Conservation (phyloP, 2,329 filamentous ascomycete species). For the Exophiala spinifera region DNA sequence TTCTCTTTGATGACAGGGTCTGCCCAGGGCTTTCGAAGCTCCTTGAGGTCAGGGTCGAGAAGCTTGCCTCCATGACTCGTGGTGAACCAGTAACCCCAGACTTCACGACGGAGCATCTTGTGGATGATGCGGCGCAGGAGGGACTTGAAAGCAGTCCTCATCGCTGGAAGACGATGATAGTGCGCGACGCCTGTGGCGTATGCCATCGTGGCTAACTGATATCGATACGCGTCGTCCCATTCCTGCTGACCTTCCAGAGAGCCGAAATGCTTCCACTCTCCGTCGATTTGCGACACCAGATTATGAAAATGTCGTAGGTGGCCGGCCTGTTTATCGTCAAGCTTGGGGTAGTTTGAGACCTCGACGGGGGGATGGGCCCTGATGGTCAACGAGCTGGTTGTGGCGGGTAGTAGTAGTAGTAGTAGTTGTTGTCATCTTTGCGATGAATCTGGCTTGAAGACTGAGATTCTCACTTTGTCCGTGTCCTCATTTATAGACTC, state of each 20-base stretch:
- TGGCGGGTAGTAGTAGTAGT: neutral
- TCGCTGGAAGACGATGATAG: slow-evolving; percentile 39
- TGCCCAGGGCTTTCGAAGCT: slow-evolving; percentile 43
- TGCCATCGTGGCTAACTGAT: slow-evolving; percentile 43
- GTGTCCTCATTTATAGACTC: too few species aligned
- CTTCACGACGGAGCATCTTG: slow-evolving; percentile 43
- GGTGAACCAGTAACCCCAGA: slow-evolving; percentile 47
- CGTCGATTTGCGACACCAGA: slow-evolving; percentile 21
- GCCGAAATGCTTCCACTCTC: slow-evolving; percentile 22
- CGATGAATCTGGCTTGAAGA: too few species aligned
- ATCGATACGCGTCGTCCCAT: slow-evolving; percentile 35
- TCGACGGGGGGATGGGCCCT: slow-evolving; percentile 22
- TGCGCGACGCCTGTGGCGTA: slow-evolving; percentile 40
- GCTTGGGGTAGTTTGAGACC: slow-evolving; percentile 21
- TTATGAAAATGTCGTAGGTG: slow-evolving; percentile 24
- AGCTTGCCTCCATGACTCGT: slow-evolving; percentile 36
- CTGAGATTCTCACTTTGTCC: too few species aligned
- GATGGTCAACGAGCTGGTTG: neutral
- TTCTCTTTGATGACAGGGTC: slow-evolving; percentile 42
- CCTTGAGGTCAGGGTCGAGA: slow-evolving; percentile 39
- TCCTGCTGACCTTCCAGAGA: slow-evolving; percentile 38
- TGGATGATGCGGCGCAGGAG: slow-evolving; percentile 38
- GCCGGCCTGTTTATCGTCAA: slow-evolving; percentile 18
- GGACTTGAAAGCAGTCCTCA: slow-evolving; percentile 36
- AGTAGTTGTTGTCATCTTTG: neutral